Conservation (phyloP, 805 yeast genomes). For the Yueomyces sinensis region DNA sequence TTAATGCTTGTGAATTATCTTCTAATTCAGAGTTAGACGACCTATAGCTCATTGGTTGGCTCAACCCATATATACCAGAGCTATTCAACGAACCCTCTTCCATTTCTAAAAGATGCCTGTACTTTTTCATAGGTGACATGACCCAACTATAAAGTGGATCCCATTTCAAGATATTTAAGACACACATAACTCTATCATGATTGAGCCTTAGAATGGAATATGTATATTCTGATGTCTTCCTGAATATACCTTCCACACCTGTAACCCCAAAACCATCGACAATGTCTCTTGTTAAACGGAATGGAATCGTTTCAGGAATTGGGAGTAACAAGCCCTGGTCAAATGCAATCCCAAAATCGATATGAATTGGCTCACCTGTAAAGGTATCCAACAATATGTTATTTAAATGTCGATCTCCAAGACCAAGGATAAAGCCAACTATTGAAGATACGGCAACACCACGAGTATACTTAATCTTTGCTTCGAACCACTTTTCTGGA, state of each 20-base stretch:
- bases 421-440: constrained; percentile 76
- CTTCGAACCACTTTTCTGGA: constrained; percentile 62
- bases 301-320: constrained; percentile 90
- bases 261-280: constrained; percentile 87
- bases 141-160: constrained; percentile 94
- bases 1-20: constrained; percentile 50
- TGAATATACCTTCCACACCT: constrained; percentile 72
- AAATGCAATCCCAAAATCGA: constrained; percentile 91
- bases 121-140: constrained; percentile 57
- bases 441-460: constrained; percentile 81
- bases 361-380: constrained; percentile 91
- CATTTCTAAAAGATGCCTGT: constrained; percentile 21
- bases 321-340: constrained; percentile 81
- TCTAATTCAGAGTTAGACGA: not conserved
- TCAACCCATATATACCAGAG: not conserved
- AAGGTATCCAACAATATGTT: constrained; percentile 68
- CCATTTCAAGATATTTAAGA: constrained; percentile 74
- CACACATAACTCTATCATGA: constrained; percentile 58
- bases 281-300: constrained; percentile 77
- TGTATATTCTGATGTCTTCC: constrained; percentile 59
- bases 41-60: no score
- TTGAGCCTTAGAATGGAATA: constrained; percentile 53
- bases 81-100: not conserved
- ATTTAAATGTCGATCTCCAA: constrained; percentile 92
- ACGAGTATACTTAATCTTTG: constrained; percentile 50